phyloP scores from a whole-genome alignment of 192 early-diverging fungal species.

The Geranomyces variabilis region DNA sequence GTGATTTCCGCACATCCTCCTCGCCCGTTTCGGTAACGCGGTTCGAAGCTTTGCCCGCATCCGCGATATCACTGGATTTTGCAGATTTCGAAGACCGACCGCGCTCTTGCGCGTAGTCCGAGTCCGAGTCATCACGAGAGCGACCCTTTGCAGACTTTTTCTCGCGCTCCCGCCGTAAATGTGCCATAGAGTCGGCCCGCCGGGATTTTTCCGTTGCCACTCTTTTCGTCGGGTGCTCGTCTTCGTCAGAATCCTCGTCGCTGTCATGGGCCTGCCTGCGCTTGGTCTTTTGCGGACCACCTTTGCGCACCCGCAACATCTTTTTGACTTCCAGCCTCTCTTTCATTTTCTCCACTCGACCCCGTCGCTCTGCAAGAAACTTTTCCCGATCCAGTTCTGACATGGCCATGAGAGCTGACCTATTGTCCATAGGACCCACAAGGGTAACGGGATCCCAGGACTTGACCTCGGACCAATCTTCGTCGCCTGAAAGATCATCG shows the following conservation, averaged over 20 bases:
- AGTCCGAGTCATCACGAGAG: background rate
- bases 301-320: slow-evolving; percentile 20
- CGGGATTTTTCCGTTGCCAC: slow-evolving; percentile 24
- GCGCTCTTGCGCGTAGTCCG: background rate
- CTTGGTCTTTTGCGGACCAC: slow-evolving; percentile 21
- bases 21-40: background rate
- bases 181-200: slow-evolving; percentile 16
- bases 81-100: background rate
- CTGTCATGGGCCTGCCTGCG: slow-evolving; percentile 5
- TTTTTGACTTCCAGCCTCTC: slow-evolving; percentile 31
- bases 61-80: background rate
- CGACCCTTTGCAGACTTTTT: slow-evolving; percentile 21
- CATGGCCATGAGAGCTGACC: slow-evolving; percentile 3
- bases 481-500: slow-evolving; percentile 25
- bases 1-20: background rate
- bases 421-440: slow-evolving; percentile 15
- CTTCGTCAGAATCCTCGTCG: background rate
- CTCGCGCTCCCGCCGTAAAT: slow-evolving; percentile 24
- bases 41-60: background rate
- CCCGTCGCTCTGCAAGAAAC: slow-evolving; percentile 24
- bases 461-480: slow-evolving; percentile 31
- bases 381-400: slow-evolving; percentile 29
- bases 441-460: slow-evolving; percentile 28
- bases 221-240: slow-evolving; percentile 18
- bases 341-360: slow-evolving; percentile 25